These are phyloP conservation scores for Penicillium paneum DNA, from an alignment of 2,329 filamentous ascomycete genomes.

Conservation along the genomic window DNA sequence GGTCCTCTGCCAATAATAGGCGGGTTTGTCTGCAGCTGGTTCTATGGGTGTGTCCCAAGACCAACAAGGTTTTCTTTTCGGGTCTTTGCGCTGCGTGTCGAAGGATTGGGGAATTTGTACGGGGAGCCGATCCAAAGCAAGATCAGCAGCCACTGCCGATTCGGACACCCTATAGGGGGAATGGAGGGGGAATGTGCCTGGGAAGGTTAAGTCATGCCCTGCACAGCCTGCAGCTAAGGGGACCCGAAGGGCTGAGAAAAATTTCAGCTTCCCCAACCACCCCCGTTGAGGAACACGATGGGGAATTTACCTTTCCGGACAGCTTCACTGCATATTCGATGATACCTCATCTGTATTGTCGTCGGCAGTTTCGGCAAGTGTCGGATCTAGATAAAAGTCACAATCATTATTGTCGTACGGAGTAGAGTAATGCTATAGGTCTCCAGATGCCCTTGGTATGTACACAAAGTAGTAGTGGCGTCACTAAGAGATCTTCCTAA, in stretches of 20 bases:
- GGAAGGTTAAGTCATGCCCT: conserved; percentile 7
- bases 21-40: conserved; percentile 10
- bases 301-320: not conserved
- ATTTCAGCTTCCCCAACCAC: not conserved
- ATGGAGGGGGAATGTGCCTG: conserved; percentile 15
- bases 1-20: conserved; percentile 12
- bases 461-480: not conserved
- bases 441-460: not conserved
- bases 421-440: not conserved
- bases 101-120: conserved; percentile 15
- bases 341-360: not conserved
- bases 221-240: conserved; percentile 12
- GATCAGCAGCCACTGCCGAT: conserved; percentile 22
- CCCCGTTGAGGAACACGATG: not conserved
- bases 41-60: conserved; percentile 10
- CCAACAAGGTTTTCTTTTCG: conserved; percentile 8
- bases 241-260: conserved; percentile 3
- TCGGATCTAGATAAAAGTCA: not conserved
- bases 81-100: conserved; percentile 6
- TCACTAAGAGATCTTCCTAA: conserved; percentile 1
- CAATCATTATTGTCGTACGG: conserved; percentile 4
- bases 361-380: not conserved
- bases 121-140: conserved; percentile 15
- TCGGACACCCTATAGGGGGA: conserved; percentile 11
- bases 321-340: not conserved